A percentile compares a stretch with the other conserved stretches of the same genome.
These are phyloP conservation scores for apple (Malus domestica) DNA, from an alignment of 306 rosid species.

Conservation along the genomic window ASM211411v1 NC_041790.1:7172001-7172500, in stretches of 20 bases:
- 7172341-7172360: conserved; percentile 45
- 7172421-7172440: background rate
- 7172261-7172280: background rate
- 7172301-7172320: conserved; percentile 1
- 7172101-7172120: conserved; percentile 12
- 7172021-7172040: conserved; percentile 17
- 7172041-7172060: conserved; percentile 50
- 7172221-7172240: background rate
- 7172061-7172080: conserved; percentile 38
- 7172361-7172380: conserved; percentile 34
- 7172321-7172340: conserved; percentile 24
- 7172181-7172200: background rate
- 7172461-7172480: background rate
- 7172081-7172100: conserved; percentile 35
- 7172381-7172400: conserved; percentile 16
- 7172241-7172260: background rate
- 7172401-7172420: background rate
- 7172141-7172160: conserved; percentile 8
- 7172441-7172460: background rate
- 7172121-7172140: conserved; percentile 10
- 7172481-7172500: conserved; percentile 19
- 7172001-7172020: conserved; percentile 38
- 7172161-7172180: background rate
- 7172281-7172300: background rate
- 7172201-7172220: background rate